Evolutionary conservation across 441 rosid species (phyloP).

Genomic region (Jatropha multifida): DNA sequence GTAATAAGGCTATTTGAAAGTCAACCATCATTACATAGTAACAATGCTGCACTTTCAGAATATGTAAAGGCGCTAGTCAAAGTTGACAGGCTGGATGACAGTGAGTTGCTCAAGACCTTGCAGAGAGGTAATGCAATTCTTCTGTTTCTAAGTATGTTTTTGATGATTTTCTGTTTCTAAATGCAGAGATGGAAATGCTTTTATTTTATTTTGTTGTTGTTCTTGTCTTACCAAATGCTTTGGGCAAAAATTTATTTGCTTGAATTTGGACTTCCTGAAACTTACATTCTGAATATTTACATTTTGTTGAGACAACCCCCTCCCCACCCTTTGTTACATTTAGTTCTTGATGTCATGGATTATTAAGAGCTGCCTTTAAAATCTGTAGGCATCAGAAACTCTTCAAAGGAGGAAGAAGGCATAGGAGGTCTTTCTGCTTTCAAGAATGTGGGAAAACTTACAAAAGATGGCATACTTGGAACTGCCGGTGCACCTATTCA

Average conservation of each 20-base stretch:
- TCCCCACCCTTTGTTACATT: background rate
- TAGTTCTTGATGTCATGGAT: background rate
- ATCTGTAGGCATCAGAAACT: conserved; percentile 52
- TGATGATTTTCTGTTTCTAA: background rate
- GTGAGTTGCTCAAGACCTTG: conserved; percentile 74
- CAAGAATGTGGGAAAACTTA: conserved; percentile 60
- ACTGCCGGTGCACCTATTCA: conserved; percentile 87
- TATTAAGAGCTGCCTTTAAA: conserved; percentile 4
- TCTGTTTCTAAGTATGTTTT: background rate
- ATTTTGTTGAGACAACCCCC: background rate
- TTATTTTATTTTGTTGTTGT: background rate
- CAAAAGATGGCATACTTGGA: conserved; percentile 74
- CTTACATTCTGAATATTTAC: background rate
- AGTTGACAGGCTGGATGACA: conserved; percentile 83
- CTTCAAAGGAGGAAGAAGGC: conserved; percentile 55
- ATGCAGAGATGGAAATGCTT: too few species aligned
- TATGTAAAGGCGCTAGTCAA: conserved; percentile 88
- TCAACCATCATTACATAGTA: conserved; percentile 69
- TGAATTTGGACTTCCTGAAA: background rate
- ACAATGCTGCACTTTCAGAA: conserved; percentile 73
- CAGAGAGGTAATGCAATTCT: conserved; percentile 57
- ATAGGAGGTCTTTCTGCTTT: conserved; percentile 63
- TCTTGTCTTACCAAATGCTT: background rate
- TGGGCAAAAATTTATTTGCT: background rate
- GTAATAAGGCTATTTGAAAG: conserved; percentile 82